These are phyloP conservation scores for Lactarius hatsudake DNA, from an alignment of 768 basidiomycete species.

Conservation along the genomic window DNA sequence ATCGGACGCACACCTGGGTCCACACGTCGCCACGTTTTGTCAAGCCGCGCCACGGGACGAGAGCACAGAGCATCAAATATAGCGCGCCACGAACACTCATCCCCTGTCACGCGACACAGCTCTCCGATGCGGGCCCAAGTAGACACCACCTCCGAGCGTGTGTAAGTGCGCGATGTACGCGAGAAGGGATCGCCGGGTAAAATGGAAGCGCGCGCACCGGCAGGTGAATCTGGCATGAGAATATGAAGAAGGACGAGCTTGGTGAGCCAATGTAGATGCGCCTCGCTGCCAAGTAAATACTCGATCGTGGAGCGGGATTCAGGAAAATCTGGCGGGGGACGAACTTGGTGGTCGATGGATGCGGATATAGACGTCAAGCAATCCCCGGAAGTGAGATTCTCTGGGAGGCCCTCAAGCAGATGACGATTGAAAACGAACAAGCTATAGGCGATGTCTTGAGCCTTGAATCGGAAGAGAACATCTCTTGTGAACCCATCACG, in stretches of 20 bases:
- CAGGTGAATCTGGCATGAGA: constrained; percentile 55
- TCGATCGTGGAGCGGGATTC: constrained; percentile 14
- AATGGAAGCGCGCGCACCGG: constrained; percentile 33
- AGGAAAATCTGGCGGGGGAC: background rate
- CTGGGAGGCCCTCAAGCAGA: constrained; percentile 46
- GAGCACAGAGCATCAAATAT: constrained; percentile 70
- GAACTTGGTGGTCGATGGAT: constrained; percentile 14
- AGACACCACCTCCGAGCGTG: constrained; percentile 68
- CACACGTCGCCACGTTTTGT: constrained; percentile 78
- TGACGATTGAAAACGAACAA: constrained; percentile 59
- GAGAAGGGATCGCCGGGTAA: constrained; percentile 32
- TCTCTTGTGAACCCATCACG: constrained; percentile 68
- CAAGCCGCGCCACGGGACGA: constrained; percentile 69
- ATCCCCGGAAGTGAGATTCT: constrained; percentile 49
- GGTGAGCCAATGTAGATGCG: constrained; percentile 79
- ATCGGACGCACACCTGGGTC: constrained; percentile 54
- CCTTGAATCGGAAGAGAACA: constrained; percentile 61
- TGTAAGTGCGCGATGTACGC: constrained; percentile 57
- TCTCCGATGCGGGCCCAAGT: constrained; percentile 76
- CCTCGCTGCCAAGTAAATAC: constrained; percentile 64
- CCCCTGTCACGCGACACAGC: constrained; percentile 64
- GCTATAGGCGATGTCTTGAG: constrained; percentile 58
- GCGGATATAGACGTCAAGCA: constrained; percentile 16
- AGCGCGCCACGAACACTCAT: constrained; percentile 78
- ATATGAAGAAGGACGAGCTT: constrained; percentile 68